Base-by-base conservation (phyloP, 495 filamentous ascomycete species). In the Aspergillus kassunensis region DNA sequence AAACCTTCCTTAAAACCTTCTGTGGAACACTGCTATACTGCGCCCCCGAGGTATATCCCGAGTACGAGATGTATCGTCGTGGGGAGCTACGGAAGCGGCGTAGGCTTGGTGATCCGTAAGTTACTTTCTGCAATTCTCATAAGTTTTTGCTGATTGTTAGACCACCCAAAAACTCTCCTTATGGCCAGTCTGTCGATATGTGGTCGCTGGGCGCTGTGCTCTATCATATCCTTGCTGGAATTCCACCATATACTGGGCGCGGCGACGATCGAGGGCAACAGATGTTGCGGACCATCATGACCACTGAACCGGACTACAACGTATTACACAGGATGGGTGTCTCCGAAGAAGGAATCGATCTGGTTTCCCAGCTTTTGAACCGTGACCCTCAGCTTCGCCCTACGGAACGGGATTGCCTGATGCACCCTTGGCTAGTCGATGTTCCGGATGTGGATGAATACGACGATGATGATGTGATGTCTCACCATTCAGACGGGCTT, bases 1-100 rank as follows among this genome's bases (percentile, higher is more conserved):
- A 95, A 52, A 96, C 91, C 0, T 96, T 96, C 57, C 77, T 98
- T 2, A 88, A 90, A 60, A 97, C 93, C 0, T 98, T 98, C 62
- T 98, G 93, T 64, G 93, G 93, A 10, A 98, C 93, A 0, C 77
- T 97, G 30, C 75, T 97, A 9, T 98, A 97, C 63, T 96, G 95
- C 62, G 93, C 93, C 2, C 93, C 93, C 1, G 93, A 98, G 62
- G 90, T 98, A 2, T 98, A 96, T 62, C 87, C 87, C 0, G 87
- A 91, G 44, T 96, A 90, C 64, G 70, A 74, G n/a, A 62, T 55
- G 34, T 76, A 74, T 49, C 66, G 73, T 9, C 60, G 62, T 6
- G 73, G 74, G 27, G 66, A 74, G 41, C 48, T 63, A 23, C 59
- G 69, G 34, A 85, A 85, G 55, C 71, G 81, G 30, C 73, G 77